phyloP scores from a whole-genome alignment of 495 filamentous ascomycete species.

The Neurospora hispaniola region DNA sequence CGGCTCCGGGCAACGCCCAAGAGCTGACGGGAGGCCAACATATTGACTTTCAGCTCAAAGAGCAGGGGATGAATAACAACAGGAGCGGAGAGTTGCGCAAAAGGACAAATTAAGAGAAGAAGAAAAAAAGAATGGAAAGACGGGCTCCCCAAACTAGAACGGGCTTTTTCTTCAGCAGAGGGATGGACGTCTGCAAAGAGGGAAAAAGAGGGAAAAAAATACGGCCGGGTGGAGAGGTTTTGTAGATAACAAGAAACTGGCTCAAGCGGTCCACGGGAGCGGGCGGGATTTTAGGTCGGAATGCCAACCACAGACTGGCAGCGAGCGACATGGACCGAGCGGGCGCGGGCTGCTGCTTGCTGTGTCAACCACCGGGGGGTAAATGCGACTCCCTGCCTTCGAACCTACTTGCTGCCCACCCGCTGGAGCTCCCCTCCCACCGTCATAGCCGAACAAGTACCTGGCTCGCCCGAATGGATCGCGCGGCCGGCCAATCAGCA shows the following conservation, averaged over 20 bases:
- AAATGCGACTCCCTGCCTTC: neutral
- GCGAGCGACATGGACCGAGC: neutral
- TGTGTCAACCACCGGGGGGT: neutral
- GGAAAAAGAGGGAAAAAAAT: constrained; percentile 16
- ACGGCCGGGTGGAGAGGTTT: constrained; percentile 21
- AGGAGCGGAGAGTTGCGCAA: constrained; percentile 24
- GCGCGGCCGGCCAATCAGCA: constrained; percentile 15
- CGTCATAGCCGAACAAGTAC: constrained; percentile 27
- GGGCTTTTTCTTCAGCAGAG: constrained; percentile 4
- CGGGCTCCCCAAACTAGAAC: constrained; percentile 5
- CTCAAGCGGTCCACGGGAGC: constrained; percentile 2
- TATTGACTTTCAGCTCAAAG: constrained; percentile 30
- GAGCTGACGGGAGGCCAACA: constrained; percentile 46
- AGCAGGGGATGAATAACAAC: constrained; percentile 16
- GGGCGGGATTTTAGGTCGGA: constrained; percentile 24
- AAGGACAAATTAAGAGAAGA: constrained; percentile 11
- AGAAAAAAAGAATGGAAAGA: constrained; percentile 5
- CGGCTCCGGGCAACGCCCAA: constrained; percentile 42
- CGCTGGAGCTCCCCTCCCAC: constrained; percentile 18
- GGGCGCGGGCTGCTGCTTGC: neutral
- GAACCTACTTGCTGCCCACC: neutral
- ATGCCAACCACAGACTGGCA: constrained; percentile 16
- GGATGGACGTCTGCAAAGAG: constrained; percentile 3
- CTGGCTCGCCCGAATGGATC: constrained; percentile 17
- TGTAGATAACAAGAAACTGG: constrained; percentile 12